Conservation (phyloP, 495 filamentous ascomycete species). For the Lepidopterella palustris region DNA sequence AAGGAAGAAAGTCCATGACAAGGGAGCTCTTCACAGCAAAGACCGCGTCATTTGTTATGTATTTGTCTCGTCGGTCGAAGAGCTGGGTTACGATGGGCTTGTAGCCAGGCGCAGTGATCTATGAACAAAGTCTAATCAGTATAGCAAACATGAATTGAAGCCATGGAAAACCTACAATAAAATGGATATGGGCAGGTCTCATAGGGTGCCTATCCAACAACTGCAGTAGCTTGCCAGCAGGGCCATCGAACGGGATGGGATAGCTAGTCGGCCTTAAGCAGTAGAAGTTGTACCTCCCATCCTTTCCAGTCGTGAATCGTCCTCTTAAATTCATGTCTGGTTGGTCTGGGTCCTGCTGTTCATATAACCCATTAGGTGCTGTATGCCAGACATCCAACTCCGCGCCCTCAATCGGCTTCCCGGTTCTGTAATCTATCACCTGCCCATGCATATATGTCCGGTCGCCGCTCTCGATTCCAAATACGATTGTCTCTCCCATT, state of each 20-base stretch:
- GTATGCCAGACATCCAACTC: constrained; percentile 73
- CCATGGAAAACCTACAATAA: constrained; percentile 50
- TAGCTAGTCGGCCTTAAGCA: constrained; percentile 65
- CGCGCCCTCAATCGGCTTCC: constrained; percentile 54
- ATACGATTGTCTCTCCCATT: constrained; percentile 59
- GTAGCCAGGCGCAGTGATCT: constrained; percentile 44
- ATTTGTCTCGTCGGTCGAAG: constrained; percentile 59
- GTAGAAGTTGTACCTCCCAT: constrained; percentile 62
- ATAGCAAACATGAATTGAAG: neutral
- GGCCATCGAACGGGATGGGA: constrained; percentile 62
- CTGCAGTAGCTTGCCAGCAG: constrained; percentile 45
- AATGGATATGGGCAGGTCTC: constrained; percentile 79
- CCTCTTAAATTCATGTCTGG: constrained; percentile 69
- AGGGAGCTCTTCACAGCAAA: constrained; percentile 75
- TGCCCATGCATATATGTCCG: constrained; percentile 57
- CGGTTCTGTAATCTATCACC: constrained; percentile 51
- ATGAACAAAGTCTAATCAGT: constrained; percentile 22
- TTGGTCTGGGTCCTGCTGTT: constrained; percentile 68
- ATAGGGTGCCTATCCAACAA: constrained; percentile 70
- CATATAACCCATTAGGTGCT: constrained; percentile 70
- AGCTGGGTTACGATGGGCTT: constrained; percentile 66
- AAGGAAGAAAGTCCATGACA: constrained; percentile 57
- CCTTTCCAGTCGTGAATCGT: constrained; percentile 58
- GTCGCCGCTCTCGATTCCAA: constrained; percentile 44
- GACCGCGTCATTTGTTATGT: constrained; percentile 60